Evolutionary conservation across 106 monocot species (phyloP), one percentile per base, ranked within the genome.

Genomic region (Iris macrosiphon): DNA sequence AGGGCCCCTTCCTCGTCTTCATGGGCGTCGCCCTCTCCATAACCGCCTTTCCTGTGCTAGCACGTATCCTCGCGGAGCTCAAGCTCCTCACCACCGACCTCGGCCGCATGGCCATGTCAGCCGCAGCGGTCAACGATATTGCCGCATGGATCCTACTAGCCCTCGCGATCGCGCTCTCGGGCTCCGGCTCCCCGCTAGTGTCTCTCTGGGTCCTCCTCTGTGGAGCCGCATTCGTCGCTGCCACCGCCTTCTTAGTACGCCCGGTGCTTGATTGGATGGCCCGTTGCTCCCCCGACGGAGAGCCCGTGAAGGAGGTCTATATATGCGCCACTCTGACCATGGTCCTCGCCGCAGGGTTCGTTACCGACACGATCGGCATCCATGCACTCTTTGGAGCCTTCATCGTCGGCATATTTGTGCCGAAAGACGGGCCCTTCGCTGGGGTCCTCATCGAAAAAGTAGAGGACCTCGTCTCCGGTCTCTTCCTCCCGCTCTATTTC

Each of bases 81-180:
- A 76, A 76, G 49, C 76, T 70, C 40, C 76, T 70, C 37, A 76
- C 76, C 45, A 76, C 76, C 31, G 76, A 75, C 52, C 23, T 76
- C 1, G 76, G 76, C 19, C 69, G 70, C 31, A 76, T 76, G 51
- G 69, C 69, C 31, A 69, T 70, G 76, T 76, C 76, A 8, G 76
- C 76, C n/a, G 70, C 76, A 8, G 76, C 69, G 6, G 76, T 76
- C 54, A 76, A 76, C 37, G 76, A 76, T 41, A 45, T 76, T 6
- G 46, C 70, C 5, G 76, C 76, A 4, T 75, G 75, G 75, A 64
- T 75, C 31, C 59, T 75, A 11, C 75, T 75, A 1, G 68, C 69
- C 9, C 63, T 76, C 6, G 76, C 70, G 45, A 48, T 76, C 13
- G 58, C 76, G 6, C 76, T 76, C 28, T 76, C 76, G 4, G 75